Evolutionary conservation across 2,329 filamentous ascomycete species (phyloP).

Genomic region (Arthroderma sp.): DNA sequence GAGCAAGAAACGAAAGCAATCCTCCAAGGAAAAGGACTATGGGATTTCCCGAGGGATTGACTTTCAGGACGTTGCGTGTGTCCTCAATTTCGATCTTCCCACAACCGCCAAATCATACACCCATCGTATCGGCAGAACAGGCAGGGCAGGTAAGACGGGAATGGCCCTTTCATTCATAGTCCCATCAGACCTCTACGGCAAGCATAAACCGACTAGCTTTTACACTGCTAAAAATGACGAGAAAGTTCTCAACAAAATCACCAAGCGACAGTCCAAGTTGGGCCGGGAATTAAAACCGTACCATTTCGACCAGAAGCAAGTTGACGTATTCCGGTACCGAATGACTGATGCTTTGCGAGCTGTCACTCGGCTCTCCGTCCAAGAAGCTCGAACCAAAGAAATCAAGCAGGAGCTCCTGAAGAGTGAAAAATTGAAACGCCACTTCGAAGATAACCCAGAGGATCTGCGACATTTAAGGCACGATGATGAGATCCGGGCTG

Average conservation of each 20-base stretch:
- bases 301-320: constrained; percentile 84
- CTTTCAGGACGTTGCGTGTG: constrained; percentile 86
- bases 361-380: constrained; percentile 77
- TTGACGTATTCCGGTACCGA: constrained; percentile 88
- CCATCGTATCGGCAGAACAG: constrained; percentile 91
- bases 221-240: constrained; percentile 70
- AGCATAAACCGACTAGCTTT: constrained; percentile 77
- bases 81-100: constrained; percentile 95
- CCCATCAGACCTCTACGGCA: constrained; percentile 66
- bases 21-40: constrained; percentile 68
- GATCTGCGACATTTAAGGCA: constrained; percentile 80
- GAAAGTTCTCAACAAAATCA: constrained; percentile 65
- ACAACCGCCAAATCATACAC: constrained; percentile 81
- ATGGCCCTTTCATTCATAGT: constrained; percentile 95
- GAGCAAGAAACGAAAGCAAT: constrained; percentile 49
- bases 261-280: constrained; percentile 61
- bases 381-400: constrained; percentile 79
- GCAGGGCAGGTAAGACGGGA: constrained; percentile 76
- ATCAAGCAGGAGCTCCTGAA: constrained; percentile 81
- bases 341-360: constrained; percentile 84
- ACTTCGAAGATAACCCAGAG: constrained; percentile 93
- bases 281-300: constrained; percentile 79
- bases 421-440: constrained; percentile 82
- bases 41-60: constrained; percentile 94
- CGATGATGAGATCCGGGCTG: constrained; percentile 73